Percentiles rank a stretch among this genome's conserved stretches.
Conservation (phyloP, 176 grass and related monocot species). For the Carex littledalei region DNA sequence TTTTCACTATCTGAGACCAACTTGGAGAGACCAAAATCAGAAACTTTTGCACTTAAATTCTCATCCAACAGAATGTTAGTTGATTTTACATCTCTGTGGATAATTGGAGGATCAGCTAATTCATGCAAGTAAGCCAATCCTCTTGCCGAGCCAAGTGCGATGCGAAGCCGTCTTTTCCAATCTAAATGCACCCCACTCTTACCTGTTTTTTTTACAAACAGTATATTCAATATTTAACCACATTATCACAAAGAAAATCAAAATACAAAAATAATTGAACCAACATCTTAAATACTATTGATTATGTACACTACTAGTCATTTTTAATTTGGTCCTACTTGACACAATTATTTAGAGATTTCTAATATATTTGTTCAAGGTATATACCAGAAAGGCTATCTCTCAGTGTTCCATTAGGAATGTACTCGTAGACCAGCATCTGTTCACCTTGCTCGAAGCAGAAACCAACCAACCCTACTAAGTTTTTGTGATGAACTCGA, state of each 20-base stretch:
- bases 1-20: constrained; percentile 61
- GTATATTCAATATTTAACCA: not conserved
- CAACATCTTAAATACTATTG: not conserved
- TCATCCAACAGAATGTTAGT: constrained; percentile 95
- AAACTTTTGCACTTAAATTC: constrained; percentile 87
- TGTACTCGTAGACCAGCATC: constrained; percentile 96
- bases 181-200: constrained; percentile 76
- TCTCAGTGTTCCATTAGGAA: constrained; percentile 70
- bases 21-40: constrained; percentile 95
- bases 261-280: not conserved
- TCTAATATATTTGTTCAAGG: not conserved
- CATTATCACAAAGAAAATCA: not conserved
- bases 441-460: constrained; percentile 93
- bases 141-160: constrained; percentile 68
- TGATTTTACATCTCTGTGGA: constrained; percentile 93
- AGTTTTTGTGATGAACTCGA: constrained; percentile 98
- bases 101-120: constrained; percentile 91
- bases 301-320: not conserved
- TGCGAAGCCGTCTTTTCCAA: constrained; percentile 71
- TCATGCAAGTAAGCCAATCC: constrained; percentile 90
- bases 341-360: not conserved
- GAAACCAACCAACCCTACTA: constrained; percentile 80
- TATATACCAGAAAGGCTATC: constrained; percentile 58
- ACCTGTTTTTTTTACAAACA: constrained; percentile 31
- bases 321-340: not conserved